Base-by-base conservation (phyloP, 345 rosid species). In the Rhizophora mangle region DNA sequence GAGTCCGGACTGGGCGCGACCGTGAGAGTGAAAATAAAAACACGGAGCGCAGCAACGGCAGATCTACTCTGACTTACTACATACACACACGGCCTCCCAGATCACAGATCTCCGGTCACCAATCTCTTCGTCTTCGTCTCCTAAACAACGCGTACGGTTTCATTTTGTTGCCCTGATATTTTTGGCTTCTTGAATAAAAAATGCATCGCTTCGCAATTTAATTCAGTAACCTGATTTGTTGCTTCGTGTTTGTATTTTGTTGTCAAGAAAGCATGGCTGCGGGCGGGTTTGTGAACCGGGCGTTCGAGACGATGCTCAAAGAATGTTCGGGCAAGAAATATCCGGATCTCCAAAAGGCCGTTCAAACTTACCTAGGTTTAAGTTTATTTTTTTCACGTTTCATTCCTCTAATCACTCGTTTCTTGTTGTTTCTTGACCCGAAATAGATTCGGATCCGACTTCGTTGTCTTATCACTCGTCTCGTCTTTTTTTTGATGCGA, bases 291-390 rank as follows among this genome's bases (percentile, higher is more conserved):
- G 83, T 95, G 71, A 83, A 78, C 78, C 93, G 99, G 49, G 97
- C 97, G 39, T 92, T 95, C 70, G 98, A 95, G 85, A 82, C 94
- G 72, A 92, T 95, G 85, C 92, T 95, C 74, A 95, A 92, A 81
- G 99, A 95, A 81, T 89, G 96, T 68, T 82, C 87, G 22, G 80
- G 89, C 69, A 92, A 88, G 80, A 92, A 90, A 87, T 80, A 62
- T 61, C 88, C 94, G 57, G 98, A 90, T 85, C 98, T 95, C 72
- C 93, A 85, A 67, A 87, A 85, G 74, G 88, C 99, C 60, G 82
- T 95, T 76, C 91, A 86, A 64, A 66, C 92, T 31, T 95, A 85
- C 75, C 73, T 84, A 76, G 99, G 99, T 88, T 34, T 64, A 86
- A 46, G 21, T 30, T 66, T 18, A 20, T 26, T 26, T 56, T 60